Percentiles rank a stretch among this genome's conserved stretches.
Conservation (phyloP, 2,329 filamentous ascomycete species). For the Arthrocladium fulminans region DNA sequence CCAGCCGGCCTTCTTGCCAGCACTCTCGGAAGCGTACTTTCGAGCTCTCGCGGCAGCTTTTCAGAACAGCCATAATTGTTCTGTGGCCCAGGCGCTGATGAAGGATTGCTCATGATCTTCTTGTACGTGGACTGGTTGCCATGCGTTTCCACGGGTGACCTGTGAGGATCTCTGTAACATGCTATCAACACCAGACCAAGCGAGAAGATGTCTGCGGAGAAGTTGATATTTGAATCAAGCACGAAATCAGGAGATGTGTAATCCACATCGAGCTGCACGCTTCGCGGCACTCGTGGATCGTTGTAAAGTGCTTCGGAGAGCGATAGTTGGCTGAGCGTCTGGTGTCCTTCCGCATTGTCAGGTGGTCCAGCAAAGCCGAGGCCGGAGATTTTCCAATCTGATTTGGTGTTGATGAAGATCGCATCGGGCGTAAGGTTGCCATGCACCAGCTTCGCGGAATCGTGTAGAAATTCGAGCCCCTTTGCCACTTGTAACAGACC, state of each 20-base stretch:
- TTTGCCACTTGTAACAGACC: constrained; percentile 87
- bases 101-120: constrained; percentile 67
- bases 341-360: constrained; percentile 63
- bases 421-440: constrained; percentile 91
- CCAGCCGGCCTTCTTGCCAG: constrained; percentile 83
- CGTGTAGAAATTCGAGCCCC: constrained; percentile 87
- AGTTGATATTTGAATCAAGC: constrained; percentile 76
- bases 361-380: constrained; percentile 78
- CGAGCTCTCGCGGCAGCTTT: constrained; percentile 69
- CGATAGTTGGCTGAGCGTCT: constrained; percentile 69
- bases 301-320: constrained; percentile 77
- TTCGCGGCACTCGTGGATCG: constrained; percentile 70
- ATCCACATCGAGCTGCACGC: constrained; percentile 83
- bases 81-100: constrained; percentile 63
- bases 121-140: constrained; percentile 78
- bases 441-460: constrained; percentile 88
- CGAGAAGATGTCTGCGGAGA: constrained; percentile 86
- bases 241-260: constrained; percentile 93
- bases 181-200: constrained; percentile 80
- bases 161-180: constrained; percentile 89
- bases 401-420: constrained; percentile 91
- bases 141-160: constrained; percentile 73
- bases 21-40: constrained; percentile 70
- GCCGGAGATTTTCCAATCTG: constrained; percentile 98
- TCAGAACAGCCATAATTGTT: constrained; percentile 81